Conservation (phyloP, 164 flowering plant genomes). For the Magnolia officinalis region DNA sequence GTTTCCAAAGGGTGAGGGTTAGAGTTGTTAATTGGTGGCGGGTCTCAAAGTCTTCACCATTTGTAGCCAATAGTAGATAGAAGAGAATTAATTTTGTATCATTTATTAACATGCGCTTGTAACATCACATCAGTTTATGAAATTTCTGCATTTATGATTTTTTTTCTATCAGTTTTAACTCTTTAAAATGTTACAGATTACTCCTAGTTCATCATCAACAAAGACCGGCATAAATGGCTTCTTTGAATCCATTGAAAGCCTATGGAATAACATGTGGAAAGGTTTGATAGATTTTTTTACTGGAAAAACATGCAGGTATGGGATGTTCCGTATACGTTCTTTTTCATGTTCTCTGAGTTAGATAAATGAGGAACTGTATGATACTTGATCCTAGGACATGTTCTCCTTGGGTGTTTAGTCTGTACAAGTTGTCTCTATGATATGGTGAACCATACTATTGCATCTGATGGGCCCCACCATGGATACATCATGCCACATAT, state of each 20-base stretch:
- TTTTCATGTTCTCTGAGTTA: no score
- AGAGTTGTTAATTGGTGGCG: no score
- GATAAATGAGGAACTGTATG: not conserved
- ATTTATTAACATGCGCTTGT: not conserved
- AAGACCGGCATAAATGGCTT: constrained; percentile 46
- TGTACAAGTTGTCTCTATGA: not conserved
- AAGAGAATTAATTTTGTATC: no score
- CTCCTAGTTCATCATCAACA: constrained; percentile 53
- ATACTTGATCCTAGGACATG: not conserved
- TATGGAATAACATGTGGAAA: constrained; percentile 61
- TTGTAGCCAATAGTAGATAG: no score
- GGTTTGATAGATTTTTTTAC: constrained; percentile 62
- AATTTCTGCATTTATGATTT: not conserved
- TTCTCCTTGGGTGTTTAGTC: not conserved
- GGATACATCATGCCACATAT: no score
- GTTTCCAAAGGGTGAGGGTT: no score
- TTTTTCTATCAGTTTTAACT: not conserved
- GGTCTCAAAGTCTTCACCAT: no score
- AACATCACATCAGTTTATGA: not conserved
- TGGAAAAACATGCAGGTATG: constrained; percentile 84
- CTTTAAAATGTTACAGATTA: constrained; percentile 29
- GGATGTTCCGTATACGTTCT: not conserved
- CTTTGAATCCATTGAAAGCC: constrained; percentile 48
- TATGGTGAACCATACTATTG: not conserved
- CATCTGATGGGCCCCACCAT: no score